These are phyloP conservation scores for Arthromyces matolae DNA, from an alignment of 768 basidiomycete species.

Conservation along the genomic window DNA sequence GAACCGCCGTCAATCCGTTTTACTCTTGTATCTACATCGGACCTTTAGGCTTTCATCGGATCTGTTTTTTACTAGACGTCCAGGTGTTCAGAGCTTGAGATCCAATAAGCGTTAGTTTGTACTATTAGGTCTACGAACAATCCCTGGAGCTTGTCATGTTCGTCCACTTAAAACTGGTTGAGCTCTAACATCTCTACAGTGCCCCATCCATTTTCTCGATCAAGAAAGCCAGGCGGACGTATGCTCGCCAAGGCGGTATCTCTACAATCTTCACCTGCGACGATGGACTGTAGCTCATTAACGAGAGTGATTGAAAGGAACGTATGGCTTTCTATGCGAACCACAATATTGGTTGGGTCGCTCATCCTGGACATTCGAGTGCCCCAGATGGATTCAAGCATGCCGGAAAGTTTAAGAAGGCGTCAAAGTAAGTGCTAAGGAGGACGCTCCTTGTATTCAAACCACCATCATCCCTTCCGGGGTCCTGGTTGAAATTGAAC, in stretches of 20 bases:
- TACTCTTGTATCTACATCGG: too few species aligned
- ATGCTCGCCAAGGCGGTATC: conserved; percentile 78
- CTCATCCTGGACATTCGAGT: conserved; percentile 68
- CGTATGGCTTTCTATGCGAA: conserved; percentile 78
- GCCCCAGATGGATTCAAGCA: too few species aligned
- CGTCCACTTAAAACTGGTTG: neutral
- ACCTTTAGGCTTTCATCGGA: too few species aligned
- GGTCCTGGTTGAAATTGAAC: neutral
- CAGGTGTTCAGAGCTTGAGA: too few species aligned
- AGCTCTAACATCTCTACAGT: conserved; percentile 29
- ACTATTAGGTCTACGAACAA: conserved; percentile 92
- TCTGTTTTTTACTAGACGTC: too few species aligned
- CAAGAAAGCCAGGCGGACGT: too few species aligned
- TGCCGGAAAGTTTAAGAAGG: too few species aligned
- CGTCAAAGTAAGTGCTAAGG: too few species aligned
- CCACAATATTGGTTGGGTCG: conserved; percentile 73
- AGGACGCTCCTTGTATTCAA: too few species aligned
- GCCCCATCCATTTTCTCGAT: conserved; percentile 74
- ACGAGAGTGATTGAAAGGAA: conserved; percentile 52
- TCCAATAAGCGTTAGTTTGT: too few species aligned
- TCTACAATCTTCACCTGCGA: conserved; percentile 80
- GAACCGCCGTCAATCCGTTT: too few species aligned
- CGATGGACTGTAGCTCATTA: conserved; percentile 73
- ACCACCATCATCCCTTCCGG: neutral
- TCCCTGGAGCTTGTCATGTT: conserved; percentile 71